Percentiles rank a stretch among this genome's conserved stretches.
phyloP scores from a whole-genome alignment of 2,329 filamentous ascomycete species.

The Domatiomyces globalis region DNA sequence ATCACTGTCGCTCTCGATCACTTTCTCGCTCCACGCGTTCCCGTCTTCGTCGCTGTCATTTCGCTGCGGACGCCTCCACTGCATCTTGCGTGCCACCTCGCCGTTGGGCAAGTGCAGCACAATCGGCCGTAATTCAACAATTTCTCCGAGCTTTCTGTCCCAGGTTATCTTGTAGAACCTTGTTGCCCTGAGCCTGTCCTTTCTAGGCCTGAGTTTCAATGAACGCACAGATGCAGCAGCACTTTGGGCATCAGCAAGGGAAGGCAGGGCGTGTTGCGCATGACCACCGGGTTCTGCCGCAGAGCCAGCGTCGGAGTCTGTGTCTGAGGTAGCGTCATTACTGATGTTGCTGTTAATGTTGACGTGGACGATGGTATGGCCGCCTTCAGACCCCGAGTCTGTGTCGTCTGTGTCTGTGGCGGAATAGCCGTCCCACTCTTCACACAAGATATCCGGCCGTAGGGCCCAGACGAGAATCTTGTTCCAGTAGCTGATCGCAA shows the following conservation, averaged over 20 bases:
- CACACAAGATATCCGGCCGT: slow-evolving; percentile 25
- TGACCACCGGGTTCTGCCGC: background rate
- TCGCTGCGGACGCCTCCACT: slow-evolving; percentile 3
- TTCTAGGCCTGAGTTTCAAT: background rate
- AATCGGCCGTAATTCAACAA: slow-evolving; percentile 10
- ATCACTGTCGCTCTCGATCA: background rate
- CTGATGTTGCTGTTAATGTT: background rate
- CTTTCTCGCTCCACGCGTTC: background rate
- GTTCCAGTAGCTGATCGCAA: slow-evolving; percentile 32
- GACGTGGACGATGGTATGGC: background rate
- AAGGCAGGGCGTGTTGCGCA: background rate
- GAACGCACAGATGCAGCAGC: background rate
- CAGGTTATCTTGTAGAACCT: slow-evolving; percentile 6
- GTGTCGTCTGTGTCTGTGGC: background rate
- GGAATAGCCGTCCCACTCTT: slow-evolving; percentile 17
- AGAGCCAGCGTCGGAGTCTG: background rate
- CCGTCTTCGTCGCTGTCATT: slow-evolving; percentile 1
- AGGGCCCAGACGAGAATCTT: slow-evolving; percentile 28
- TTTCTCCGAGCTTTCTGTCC: slow-evolving; percentile 4
- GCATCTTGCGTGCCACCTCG: slow-evolving; percentile 12
- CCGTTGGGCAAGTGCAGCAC: slow-evolving; percentile 12
- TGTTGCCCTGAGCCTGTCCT: background rate
- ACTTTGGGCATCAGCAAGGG: background rate
- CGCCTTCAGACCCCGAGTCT: background rate
- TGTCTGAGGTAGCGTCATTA: background rate